Evolutionary conservation across 2,329 filamentous ascomycete genomes (phyloP).

Genomic region (Colletotrichum sp.): DNA sequence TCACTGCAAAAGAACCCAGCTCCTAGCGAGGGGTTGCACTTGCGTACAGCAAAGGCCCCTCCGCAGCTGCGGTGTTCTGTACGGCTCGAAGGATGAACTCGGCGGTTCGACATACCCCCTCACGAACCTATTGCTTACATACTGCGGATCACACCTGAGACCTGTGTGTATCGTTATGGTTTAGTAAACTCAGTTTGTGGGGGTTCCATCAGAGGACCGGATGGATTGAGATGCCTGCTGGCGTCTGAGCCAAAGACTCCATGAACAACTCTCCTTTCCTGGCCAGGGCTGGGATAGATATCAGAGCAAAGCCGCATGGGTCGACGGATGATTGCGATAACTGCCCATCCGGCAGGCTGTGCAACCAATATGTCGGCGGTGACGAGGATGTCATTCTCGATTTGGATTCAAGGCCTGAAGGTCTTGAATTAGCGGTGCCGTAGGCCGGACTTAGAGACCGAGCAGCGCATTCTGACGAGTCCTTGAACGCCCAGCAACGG

Average conservation of each 20-base stretch:
- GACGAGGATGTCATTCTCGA: background rate
- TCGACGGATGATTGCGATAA: background rate
- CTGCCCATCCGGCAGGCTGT: background rate
- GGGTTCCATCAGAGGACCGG: background rate
- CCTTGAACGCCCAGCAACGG: background rate
- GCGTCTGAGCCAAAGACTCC: background rate
- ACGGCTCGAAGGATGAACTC: background rate
- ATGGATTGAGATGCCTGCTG: background rate
- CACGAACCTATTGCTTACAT: background rate
- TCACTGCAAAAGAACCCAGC: background rate
- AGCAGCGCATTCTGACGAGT: background rate
- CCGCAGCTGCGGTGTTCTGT: background rate
- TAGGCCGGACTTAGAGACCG: background rate
- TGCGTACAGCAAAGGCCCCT: background rate
- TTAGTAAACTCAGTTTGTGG: background rate
- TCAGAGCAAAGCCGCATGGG: background rate
- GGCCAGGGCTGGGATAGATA: background rate
- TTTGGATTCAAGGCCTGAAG: background rate
- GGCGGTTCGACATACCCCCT: background rate
- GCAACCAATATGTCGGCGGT: background rate
- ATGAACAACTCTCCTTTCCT: background rate
- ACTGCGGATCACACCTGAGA: background rate
- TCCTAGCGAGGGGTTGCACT: background rate
- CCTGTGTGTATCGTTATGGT: background rate
- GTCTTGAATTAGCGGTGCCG: background rate